Percentiles rank a stretch among this genome's conserved stretches.
Conservation (phyloP, 1,139 yeast genomes). For the Nakaseomyces bracarensis region DNA sequence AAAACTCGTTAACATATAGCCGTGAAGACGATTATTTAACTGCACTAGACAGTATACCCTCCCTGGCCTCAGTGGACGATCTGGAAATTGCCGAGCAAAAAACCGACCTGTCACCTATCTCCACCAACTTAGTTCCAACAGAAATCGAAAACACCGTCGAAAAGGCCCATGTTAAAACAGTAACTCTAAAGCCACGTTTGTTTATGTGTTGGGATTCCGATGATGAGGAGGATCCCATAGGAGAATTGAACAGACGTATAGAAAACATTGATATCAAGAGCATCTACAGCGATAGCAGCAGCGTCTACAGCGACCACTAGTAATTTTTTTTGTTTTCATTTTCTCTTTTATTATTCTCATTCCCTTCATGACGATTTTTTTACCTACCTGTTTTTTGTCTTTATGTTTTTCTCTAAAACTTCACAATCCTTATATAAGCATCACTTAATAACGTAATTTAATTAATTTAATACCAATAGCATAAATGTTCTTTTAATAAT, state of each 20-base stretch:
- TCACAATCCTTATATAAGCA: too few species aligned
- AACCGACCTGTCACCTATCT: conserved; percentile 7
- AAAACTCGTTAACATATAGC: conserved; percentile 2
- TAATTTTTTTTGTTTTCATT: too few species aligned
- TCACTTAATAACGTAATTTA: too few species aligned
- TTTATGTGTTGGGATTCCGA: conserved; percentile 6
- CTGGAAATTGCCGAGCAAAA: conserved; percentile 9
- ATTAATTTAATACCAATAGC: too few species aligned
- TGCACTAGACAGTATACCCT: conserved; percentile 14
- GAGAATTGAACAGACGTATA: conserved; percentile 13
- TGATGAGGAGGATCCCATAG: conserved; percentile 9
- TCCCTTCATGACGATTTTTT: too few species aligned
- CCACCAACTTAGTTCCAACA: conserved; percentile 6
- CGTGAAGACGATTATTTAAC: conserved; percentile 14
- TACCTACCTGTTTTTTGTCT: too few species aligned
- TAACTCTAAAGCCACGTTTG: background rate
- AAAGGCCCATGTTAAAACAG: background rate
- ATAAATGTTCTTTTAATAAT: too few species aligned
- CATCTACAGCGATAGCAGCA: conserved; percentile 9
- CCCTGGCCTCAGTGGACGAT: conserved; percentile 10
- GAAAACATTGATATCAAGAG: conserved; percentile 12
- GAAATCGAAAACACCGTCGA: conserved; percentile 7
- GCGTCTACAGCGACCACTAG: conserved; percentile 12
- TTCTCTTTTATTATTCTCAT: too few species aligned
- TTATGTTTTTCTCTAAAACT: too few species aligned